Conservation (phyloP, 2,329 filamentous ascomycete species). For the Diaporthe longicolla region DNA sequence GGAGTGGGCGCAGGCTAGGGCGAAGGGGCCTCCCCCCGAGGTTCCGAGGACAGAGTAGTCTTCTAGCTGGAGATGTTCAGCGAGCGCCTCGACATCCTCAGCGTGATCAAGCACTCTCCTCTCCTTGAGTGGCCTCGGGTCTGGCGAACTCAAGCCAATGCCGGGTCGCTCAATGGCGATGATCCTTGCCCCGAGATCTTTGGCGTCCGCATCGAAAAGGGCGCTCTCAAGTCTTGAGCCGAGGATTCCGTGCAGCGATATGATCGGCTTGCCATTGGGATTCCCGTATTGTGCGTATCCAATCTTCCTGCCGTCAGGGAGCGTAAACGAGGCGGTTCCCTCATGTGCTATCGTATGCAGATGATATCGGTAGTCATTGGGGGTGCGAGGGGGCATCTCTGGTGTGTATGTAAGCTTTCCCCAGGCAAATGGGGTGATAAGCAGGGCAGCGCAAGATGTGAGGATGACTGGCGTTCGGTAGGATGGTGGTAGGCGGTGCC, state of each 20-base stretch:
- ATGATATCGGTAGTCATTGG: constrained; percentile 27
- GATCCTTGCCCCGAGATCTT: constrained; percentile 50
- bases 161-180: constrained; percentile 59
- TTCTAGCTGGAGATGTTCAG: constrained; percentile 45
- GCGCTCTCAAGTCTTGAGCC: constrained; percentile 56
- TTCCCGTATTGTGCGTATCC: constrained; percentile 58
- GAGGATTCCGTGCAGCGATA: constrained; percentile 61
- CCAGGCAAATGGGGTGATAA: constrained; percentile 17
- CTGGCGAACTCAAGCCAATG: constrained; percentile 56
- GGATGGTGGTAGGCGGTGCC: constrained; percentile 14
- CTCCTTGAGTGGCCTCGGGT: constrained; percentile 44
- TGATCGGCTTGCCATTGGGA: constrained; percentile 49
- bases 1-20: constrained; percentile 52
- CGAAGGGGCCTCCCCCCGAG: constrained; percentile 56
- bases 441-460: constrained; percentile 23
- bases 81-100: constrained; percentile 52
- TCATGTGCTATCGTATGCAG: constrained; percentile 10
- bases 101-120: constrained; percentile 53
- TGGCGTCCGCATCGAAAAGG: constrained; percentile 47
- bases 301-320: constrained; percentile 57
- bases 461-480: constrained; percentile 26
- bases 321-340: constrained; percentile 45
- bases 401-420: constrained; percentile 21
- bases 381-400: constrained; percentile 5
- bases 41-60: constrained; percentile 53